Conservation (phyloP, 441 rosid genomes). For the Brassica hybrid region DNA sequence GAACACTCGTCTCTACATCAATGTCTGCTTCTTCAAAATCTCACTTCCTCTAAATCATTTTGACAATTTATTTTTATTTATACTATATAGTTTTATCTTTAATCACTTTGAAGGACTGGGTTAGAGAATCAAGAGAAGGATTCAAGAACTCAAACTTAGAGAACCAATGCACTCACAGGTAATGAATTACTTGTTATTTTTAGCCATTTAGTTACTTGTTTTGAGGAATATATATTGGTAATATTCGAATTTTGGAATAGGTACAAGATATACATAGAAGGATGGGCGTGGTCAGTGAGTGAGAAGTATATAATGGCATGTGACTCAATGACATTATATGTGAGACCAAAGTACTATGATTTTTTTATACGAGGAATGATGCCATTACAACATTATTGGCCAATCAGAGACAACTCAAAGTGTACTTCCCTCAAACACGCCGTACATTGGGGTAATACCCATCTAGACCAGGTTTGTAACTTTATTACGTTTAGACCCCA, state of each 20-base stretch:
- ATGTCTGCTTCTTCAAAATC: conserved; percentile 28
- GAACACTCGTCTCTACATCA: conserved; percentile 47
- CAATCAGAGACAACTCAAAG: conserved; percentile 50
- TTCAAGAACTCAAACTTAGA: conserved; percentile 51
- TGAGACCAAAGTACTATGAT: conserved; percentile 62
- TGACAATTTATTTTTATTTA: too few species aligned
- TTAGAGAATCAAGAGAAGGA: conserved; percentile 39
- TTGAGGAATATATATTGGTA: neutral
- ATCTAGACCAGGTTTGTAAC: conserved; percentile 50
- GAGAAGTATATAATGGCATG: conserved; percentile 81
- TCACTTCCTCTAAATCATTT: neutral
- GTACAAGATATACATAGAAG: conserved; percentile 72
- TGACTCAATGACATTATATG: conserved; percentile 57
- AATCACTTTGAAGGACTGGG: conserved; percentile 50
- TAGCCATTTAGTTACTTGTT: neutral
- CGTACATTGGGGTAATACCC: conserved; percentile 77
- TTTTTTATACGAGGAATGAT: conserved; percentile 67
- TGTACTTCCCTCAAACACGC: conserved; percentile 68
- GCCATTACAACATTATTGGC: conserved; percentile 82
- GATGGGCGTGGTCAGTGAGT: conserved; percentile 76
- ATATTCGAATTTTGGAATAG: conserved; percentile 36
- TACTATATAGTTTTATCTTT: too few species aligned
- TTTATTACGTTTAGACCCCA: neutral
- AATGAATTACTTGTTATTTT: neutral
- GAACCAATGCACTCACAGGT: conserved; percentile 67